Base-by-base conservation (phyloP, 192 early-diverging fungal species). In the Coemansia brasiliensis region DNA sequence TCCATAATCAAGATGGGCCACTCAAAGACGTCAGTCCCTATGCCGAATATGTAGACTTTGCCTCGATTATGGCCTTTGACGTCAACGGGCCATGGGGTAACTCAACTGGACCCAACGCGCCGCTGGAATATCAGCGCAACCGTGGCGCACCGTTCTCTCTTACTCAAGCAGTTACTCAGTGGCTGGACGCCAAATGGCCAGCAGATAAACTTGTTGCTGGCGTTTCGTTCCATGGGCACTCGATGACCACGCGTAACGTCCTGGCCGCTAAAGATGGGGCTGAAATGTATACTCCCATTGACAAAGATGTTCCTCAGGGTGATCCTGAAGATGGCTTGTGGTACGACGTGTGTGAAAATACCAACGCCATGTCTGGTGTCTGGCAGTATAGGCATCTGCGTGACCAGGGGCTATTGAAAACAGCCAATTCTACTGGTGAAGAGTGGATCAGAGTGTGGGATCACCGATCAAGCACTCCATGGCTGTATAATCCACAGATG, bases 41-140 rank as follows among this genome's bases (percentile, higher is more conserved):
- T 65, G 83, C 82, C 49, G 77, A 84, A 57, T 83, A 79, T 27
- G 79, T 91, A 2, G 82, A 86, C 63, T 83, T 79, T 41, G 83
- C 88, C 26, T 87, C 87, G 16, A 52, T 93, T 20, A 79, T 88
- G 83, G 84, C 83, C 2, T 89, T 90, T 49, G 88, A 87, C 62
- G 74, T 80, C 53, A 72, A 83, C 60, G 84, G 86, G 22, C 64
- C 79, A 4, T 90, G 86, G 85, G 65, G 71, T 48, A 53, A 74
- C 37, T 63, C 71, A 0, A 88, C 84, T 0, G 86, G 85, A 2
- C 86, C 86, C 44, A 86, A 83, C 57, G 85, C 87, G 12, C 85
- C 87, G 20, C 65, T 87, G 16, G 53, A 69, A 13, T 40, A 58
- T 40, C 57, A 77, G 42, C 52, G 51, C 11, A 64, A 45, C 42